Percentiles rank a stretch among this genome's conserved stretches.
Conservation (phyloP, 106 monocot species). For the Dendrobium officinale region DNA sequence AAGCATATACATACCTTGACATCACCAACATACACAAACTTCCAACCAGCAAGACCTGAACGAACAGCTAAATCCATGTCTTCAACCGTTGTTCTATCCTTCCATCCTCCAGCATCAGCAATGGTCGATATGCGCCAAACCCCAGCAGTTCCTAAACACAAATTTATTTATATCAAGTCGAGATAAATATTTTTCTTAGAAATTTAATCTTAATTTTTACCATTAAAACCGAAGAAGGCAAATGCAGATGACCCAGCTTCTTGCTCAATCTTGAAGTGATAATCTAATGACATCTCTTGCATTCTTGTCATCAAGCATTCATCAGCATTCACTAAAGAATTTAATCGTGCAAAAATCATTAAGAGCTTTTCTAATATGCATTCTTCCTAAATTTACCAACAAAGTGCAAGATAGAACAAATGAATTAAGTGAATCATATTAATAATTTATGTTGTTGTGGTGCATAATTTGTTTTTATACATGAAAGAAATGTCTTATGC, state of each 20-base stretch:
- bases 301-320: constrained; percentile 29
- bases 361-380: neutral
- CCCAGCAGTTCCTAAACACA: constrained; percentile 21
- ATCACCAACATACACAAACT: constrained; percentile 27
- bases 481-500: no score
- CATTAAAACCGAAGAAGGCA: constrained; percentile 36
- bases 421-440: neutral
- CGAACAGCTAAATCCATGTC: constrained; percentile 34
- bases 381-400: no score
- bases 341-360: neutral
- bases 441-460: neutral
- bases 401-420: no score
- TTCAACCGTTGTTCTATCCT: constrained; percentile 31
- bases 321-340: constrained; percentile 26
- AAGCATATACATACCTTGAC: constrained; percentile 12
- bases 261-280: constrained; percentile 34
- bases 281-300: constrained; percentile 35
- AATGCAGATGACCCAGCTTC: constrained; percentile 33
- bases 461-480: no score
- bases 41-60: constrained; percentile 25
- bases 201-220: constrained; percentile 9
- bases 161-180: neutral
- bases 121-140: constrained; percentile 33
- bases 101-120: constrained; percentile 28
- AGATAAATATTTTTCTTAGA: neutral